Conservation (phyloP, 2,329 filamentous ascomycete genomes). For the Coniochaeta sp. region DNA sequence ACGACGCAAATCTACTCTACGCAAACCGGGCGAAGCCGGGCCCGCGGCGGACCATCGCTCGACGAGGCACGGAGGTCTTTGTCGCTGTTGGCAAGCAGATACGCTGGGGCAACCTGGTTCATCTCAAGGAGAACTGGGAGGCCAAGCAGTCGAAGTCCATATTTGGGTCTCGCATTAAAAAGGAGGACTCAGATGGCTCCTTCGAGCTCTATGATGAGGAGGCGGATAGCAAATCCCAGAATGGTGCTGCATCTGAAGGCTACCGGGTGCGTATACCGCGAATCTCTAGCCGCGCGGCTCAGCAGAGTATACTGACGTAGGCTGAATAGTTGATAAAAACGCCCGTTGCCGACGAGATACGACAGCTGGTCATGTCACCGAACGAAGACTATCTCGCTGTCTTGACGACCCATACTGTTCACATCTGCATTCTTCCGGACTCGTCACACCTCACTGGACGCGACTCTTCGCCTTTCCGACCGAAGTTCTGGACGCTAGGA, state of each 20-base stretch:
- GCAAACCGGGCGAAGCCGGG: slow-evolving; percentile 37
- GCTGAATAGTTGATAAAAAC: slow-evolving; percentile 61
- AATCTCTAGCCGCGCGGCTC: slow-evolving; percentile 14
- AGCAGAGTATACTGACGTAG: background rate
- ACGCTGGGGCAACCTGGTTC: slow-evolving; percentile 79
- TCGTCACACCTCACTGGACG: slow-evolving; percentile 64
- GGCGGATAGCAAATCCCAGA: slow-evolving; percentile 17
- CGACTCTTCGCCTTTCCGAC: slow-evolving; percentile 63
- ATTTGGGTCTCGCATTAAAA: slow-evolving; percentile 33
- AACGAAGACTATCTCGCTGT: slow-evolving; percentile 77
- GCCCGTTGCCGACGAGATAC: slow-evolving; percentile 73
- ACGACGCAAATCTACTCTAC: slow-evolving; percentile 23
- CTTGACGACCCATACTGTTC: slow-evolving; percentile 78
- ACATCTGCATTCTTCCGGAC: slow-evolving; percentile 81
- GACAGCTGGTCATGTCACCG: slow-evolving; percentile 79
- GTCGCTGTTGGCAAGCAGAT: slow-evolving; percentile 84
- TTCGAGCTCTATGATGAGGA: slow-evolving; percentile 24
- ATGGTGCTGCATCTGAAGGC: slow-evolving; percentile 23
- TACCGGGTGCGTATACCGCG: slow-evolving; percentile 36
- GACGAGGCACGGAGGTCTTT: slow-evolving; percentile 80
- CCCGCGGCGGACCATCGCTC: slow-evolving; percentile 64
- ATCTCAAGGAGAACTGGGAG: slow-evolving; percentile 61
- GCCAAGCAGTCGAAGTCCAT: slow-evolving; percentile 23
- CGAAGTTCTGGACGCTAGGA: slow-evolving; percentile 86
- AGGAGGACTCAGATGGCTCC: slow-evolving; percentile 34